These are phyloP conservation scores for Saccharomycopsis amapae DNA, from an alignment of 805 yeast genomes.

Conservation along the genomic window DNA sequence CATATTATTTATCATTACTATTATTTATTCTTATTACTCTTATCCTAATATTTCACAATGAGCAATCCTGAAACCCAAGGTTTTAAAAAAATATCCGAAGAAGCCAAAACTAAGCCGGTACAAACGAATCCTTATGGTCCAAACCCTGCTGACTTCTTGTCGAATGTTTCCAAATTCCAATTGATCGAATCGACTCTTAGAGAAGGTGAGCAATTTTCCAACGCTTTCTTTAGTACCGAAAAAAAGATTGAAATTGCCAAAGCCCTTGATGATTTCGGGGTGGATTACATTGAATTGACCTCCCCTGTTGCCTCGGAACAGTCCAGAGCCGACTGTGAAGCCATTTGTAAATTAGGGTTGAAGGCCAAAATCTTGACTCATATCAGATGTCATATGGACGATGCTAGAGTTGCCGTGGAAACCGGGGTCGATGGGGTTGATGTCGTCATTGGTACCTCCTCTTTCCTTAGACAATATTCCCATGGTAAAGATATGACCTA, in stretches of 20 bases:
- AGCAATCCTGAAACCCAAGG: conserved; percentile 24
- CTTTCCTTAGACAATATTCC: conserved; percentile 85
- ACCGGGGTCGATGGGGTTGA: conserved; percentile 99
- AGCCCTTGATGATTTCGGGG: conserved; percentile 96
- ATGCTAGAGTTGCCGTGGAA: conserved; percentile 92
- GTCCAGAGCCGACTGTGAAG: conserved; percentile 89
- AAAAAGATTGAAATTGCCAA: conserved; percentile 95
- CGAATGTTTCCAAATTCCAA: conserved; percentile 85
- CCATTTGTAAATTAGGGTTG: conserved; percentile 93
- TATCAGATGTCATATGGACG: conserved; percentile 98
- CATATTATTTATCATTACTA: too few relatives aligned
- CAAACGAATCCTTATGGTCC: conserved; percentile 84
- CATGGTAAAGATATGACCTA: conserved; percentile 99
- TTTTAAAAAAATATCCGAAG: conserved; percentile 43
- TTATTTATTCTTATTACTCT: background rate
- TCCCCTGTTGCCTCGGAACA: conserved; percentile 98
- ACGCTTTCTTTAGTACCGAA: conserved; percentile 90
- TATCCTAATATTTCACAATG: background rate
- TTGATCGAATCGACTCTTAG: conserved; percentile 91
- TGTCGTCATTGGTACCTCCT: conserved; percentile 96
- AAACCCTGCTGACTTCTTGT: conserved; percentile 84
- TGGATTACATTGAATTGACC: conserved; percentile 94
- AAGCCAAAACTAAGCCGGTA: conserved; percentile 30
- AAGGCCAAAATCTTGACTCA: conserved; percentile 94
- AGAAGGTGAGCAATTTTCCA: conserved; percentile 99